A percentile compares a stretch with the other conserved stretches of the same genome.
Evolutionary conservation across 352 stramenopile species (phyloP).

Genomic region (Hyaloperonospora arabidopsidis): DNA sequence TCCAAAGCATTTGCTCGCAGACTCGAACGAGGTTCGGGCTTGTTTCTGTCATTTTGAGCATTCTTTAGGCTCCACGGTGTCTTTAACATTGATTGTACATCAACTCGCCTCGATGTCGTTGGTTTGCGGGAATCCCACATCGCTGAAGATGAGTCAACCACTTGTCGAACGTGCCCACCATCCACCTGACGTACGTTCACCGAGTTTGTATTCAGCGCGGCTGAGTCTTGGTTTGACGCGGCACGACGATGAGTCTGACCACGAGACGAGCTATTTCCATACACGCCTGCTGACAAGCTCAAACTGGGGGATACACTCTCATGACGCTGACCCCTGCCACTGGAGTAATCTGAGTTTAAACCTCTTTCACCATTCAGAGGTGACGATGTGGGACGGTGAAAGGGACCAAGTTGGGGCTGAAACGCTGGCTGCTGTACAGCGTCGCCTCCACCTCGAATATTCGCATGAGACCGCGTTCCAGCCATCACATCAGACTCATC

Average conservation of each 20-base stretch:
- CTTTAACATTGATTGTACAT: conserved; percentile 26
- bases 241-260: conserved; percentile 2
- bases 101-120: conserved; percentile 25
- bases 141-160: conserved; percentile 9
- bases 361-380: conserved; percentile 7
- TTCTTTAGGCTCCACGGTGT: conserved; percentile 20
- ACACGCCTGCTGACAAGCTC: conserved; percentile 22
- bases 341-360: conserved; percentile 12
- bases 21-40: conserved; percentile 17
- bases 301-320: conserved; percentile 27
- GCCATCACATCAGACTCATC: conserved; percentile 9
- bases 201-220: conserved; percentile 65
- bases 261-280: conserved; percentile 14
- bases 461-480: conserved; percentile 8
- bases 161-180: conserved; percentile 11
- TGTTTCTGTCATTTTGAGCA: conserved; percentile 15
- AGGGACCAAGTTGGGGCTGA: conserved; percentile 12
- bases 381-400: conserved; percentile 9
- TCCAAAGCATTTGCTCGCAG: conserved; percentile 20
- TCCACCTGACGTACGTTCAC: conserved; percentile 40
- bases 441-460: conserved; percentile 4
- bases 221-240: conserved; percentile 43
- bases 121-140: conserved; percentile 11
- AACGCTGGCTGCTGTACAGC: conserved; percentile 14
- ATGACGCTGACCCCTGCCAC: conserved; percentile 19